Conservation (phyloP, 2,329 filamentous ascomycete genomes). For the Trichoderma pleuroti region DNA sequence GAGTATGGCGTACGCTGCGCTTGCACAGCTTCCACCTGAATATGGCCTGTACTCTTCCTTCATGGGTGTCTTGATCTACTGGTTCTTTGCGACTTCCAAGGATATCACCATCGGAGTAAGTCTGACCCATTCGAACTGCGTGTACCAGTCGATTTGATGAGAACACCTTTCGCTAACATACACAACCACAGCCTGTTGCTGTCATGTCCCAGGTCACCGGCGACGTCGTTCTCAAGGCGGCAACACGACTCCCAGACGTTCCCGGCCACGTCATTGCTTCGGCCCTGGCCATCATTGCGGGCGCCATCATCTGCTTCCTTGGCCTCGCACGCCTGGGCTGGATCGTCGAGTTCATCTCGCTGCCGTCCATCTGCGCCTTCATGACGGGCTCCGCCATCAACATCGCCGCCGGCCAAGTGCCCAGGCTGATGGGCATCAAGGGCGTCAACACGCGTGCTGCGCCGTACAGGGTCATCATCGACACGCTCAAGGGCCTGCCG, state of each 20-base stretch:
- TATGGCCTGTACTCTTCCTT: slow-evolving; percentile 70
- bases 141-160: neutral
- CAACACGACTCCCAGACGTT: slow-evolving; percentile 37
- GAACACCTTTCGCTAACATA: neutral
- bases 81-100: slow-evolving; percentile 97
- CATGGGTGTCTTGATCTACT: slow-evolving; percentile 92
- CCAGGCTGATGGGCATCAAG: slow-evolving; percentile 49
- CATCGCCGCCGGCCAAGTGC: slow-evolving; percentile 49
- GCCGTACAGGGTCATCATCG: slow-evolving; percentile 49
- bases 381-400: slow-evolving; percentile 53
- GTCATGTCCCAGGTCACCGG: slow-evolving; percentile 53
- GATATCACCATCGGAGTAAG: slow-evolving; percentile 79
- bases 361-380: slow-evolving; percentile 51
- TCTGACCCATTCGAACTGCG: slow-evolving; percentile 21
- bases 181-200: slow-evolving; percentile 44
- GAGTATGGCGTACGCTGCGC: slow-evolving; percentile 51
- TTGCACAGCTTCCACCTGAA: slow-evolving; percentile 46
- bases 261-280: slow-evolving; percentile 44
- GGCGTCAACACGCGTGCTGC: slow-evolving; percentile 48
- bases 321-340: slow-evolving; percentile 51
- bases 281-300: slow-evolving; percentile 46
- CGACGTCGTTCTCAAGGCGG: slow-evolving; percentile 43
- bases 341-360: slow-evolving; percentile 53
- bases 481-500: slow-evolving; percentile 46
- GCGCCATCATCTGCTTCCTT: slow-evolving; percentile 47